Evolutionary conservation across 768 basidiomycete genomes (phyloP).

Genomic region (Pleurotus tuber-regium): DNA sequence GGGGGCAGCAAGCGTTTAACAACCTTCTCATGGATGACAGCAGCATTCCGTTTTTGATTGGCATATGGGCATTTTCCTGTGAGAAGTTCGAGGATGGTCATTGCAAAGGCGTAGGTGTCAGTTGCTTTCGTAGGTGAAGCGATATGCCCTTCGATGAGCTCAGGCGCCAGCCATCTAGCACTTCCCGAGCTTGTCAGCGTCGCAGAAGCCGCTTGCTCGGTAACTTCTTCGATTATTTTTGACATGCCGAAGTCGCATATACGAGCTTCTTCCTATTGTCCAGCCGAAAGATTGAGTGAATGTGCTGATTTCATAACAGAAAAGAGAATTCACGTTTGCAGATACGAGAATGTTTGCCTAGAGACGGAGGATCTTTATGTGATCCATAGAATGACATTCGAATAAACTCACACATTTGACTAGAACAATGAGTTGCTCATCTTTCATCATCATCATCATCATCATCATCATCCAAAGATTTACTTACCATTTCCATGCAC

Average conservation of each 20-base stretch:
- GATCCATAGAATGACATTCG: neutral
- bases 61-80: constrained; percentile 53
- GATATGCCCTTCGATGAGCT: constrained; percentile 46
- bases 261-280: constrained; percentile 52
- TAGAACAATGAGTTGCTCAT: too few relatives aligned
- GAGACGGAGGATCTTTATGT: constrained; percentile 6
- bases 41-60: constrained; percentile 45
- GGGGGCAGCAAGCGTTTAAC: constrained; percentile 35
- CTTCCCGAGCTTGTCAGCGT: constrained; percentile 47
- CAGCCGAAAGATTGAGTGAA: too few relatives aligned
- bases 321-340: constrained; percentile 34
- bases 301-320: too few relatives aligned
- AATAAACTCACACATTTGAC: constrained; percentile 56
- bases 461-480: too few relatives aligned
- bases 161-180: constrained; percentile 62
- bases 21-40: constrained; percentile 46
- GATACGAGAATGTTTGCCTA: constrained; percentile 62
- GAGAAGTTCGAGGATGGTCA: constrained; percentile 58
- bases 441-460: too few relatives aligned
- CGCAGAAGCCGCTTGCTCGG: constrained; percentile 43
- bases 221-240: constrained; percentile 56
- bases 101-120: constrained; percentile 59
- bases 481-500: constrained; percentile 62
- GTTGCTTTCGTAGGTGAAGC: constrained; percentile 41
- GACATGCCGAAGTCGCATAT: constrained; percentile 68